phyloP scores from a whole-genome alignment of 2,329 filamentous ascomycete species.

The Talaromyces sp. region DNA sequence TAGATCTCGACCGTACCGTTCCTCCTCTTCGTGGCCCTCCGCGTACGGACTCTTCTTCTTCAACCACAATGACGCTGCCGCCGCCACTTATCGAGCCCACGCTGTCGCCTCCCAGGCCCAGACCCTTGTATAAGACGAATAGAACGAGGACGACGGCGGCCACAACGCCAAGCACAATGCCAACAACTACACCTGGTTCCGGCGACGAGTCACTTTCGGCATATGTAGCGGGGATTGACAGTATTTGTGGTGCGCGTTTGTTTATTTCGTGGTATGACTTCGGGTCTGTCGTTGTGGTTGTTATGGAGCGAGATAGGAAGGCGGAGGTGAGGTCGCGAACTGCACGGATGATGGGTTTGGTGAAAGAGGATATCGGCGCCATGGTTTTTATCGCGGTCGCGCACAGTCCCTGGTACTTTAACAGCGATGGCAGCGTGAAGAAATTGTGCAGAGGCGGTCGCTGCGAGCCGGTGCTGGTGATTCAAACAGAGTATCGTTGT shows the following conservation, averaged over 20 bases:
- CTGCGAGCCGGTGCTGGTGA: background rate
- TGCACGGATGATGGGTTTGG: slow-evolving; percentile 2
- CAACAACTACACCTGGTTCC: slow-evolving; percentile 51
- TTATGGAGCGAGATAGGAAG: slow-evolving; percentile 5
- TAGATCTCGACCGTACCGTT: slow-evolving; percentile 28
- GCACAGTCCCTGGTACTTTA: background rate
- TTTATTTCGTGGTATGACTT: background rate
- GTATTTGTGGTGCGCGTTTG: slow-evolving; percentile 17
- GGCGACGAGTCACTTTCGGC: slow-evolving; percentile 48
- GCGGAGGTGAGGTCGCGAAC: slow-evolving; percentile 6
- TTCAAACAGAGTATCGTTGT: background rate
- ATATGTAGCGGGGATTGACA: slow-evolving; percentile 58
- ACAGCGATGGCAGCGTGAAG: background rate
- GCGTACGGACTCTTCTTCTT: slow-evolving; percentile 13
- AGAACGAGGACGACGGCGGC: slow-evolving; percentile 50
- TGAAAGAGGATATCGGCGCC: slow-evolving; percentile 7
- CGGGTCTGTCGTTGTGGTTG: slow-evolving; percentile 3
- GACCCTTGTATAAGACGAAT: slow-evolving; percentile 46
- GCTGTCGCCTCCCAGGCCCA: slow-evolving; percentile 39
- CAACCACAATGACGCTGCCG: slow-evolving; percentile 22
- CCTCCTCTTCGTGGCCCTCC: slow-evolving; percentile 15
- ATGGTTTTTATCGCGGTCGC: background rate
- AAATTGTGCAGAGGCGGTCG: background rate
- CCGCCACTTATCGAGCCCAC: slow-evolving; percentile 10
- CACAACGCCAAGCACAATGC: slow-evolving; percentile 48